phyloP scores from a whole-genome alignment of 148 eudicot genomes.

The Rhododendron griersonianum region DNA sequence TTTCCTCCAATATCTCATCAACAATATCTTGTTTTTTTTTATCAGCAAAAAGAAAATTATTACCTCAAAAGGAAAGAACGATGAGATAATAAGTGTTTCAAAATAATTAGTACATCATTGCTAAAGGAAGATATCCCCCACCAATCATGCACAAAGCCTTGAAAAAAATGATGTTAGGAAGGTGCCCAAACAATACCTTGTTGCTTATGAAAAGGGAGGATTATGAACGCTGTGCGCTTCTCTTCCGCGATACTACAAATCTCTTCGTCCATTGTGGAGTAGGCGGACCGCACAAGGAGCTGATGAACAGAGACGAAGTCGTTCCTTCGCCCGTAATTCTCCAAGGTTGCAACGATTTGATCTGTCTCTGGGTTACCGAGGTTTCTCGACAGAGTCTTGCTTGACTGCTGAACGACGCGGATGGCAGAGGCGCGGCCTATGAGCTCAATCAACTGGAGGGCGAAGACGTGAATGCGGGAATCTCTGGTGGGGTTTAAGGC shows the following conservation, averaged over 20 bases:
- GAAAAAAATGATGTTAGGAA: not conserved
- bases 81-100: not conserved
- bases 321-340: constrained; percentile 26
- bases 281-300: constrained; percentile 34
- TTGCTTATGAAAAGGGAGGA: constrained; percentile 46
- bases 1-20: constrained; percentile 38
- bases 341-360: constrained; percentile 41
- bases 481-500: constrained; percentile 16
- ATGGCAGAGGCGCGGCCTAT: constrained; percentile 38
- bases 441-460: constrained; percentile 36
- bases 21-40: constrained; percentile 12
- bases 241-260: constrained; percentile 48
- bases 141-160: not conserved
- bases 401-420: constrained; percentile 31
- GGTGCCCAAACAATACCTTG: constrained; percentile 9
- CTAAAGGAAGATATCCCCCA: not conserved
- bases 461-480: constrained; percentile 20
- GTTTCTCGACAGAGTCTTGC: not conserved
- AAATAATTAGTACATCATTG: not conserved
- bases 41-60: not conserved
- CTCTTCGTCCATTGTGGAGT: constrained; percentile 55
- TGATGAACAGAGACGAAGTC: constrained; percentile 21
- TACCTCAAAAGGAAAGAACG: too few species aligned
- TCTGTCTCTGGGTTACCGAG: constrained; percentile 25
- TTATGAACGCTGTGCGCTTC: constrained; percentile 29